phyloP scores from a whole-genome alignment of 345 rosid genomes.

The Viola odorata region DNA sequence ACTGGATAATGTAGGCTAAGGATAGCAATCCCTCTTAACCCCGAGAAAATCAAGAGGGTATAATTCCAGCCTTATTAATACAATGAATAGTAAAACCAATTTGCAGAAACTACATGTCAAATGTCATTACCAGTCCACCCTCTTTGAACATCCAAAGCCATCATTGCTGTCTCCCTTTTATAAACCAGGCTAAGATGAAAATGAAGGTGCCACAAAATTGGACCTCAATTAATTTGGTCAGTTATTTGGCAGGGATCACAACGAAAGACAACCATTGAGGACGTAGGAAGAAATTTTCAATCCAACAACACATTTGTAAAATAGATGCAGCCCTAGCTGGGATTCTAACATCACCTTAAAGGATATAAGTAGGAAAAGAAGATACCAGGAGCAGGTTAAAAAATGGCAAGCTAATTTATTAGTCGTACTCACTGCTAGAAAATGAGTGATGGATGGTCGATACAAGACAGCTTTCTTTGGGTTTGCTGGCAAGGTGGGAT shows the following conservation, averaged over 20 bases:
- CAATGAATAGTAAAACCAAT: too few species aligned
- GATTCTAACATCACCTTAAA: background rate
- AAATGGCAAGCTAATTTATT: background rate
- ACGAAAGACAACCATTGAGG: background rate
- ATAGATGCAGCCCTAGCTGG: background rate
- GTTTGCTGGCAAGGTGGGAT: conserved; percentile 87
- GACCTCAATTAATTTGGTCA: background rate
- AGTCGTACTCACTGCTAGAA: conserved; percentile 70
- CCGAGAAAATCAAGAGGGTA: too few species aligned
- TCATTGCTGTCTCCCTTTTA: too few species aligned
- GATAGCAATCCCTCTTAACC: too few species aligned
- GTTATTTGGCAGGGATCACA: background rate
- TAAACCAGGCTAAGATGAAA: too few species aligned
- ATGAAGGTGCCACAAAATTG: too few species aligned
- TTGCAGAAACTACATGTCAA: too few species aligned
- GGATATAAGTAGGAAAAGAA: background rate
- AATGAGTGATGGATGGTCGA: conserved; percentile 82
- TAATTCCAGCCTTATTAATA: too few species aligned
- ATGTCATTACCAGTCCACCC: too few species aligned
- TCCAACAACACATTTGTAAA: background rate
- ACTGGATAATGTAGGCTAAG: too few species aligned
- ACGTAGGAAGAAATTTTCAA: too few species aligned
- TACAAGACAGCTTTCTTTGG: conserved; percentile 81
- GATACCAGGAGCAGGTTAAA: background rate
- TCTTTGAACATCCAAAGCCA: too few species aligned